Evolutionary conservation across 2,329 filamentous ascomycete genomes (phyloP).

Genomic region (Aspergillus luchuensis): DNA sequence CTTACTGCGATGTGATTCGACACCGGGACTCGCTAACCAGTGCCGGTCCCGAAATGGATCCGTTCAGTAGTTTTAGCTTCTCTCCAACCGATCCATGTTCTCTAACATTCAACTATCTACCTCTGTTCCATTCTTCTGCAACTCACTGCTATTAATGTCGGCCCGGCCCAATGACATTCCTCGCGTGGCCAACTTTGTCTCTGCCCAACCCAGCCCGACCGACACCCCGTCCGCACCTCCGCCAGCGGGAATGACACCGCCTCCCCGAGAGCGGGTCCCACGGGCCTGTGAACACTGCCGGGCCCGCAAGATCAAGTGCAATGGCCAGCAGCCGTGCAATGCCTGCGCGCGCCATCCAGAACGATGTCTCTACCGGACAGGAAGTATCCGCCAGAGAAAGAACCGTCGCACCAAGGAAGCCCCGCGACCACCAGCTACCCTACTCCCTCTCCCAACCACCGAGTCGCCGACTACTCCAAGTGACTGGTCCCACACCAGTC

Average conservation of each 20-base stretch:
- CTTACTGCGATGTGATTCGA: too few relatives aligned
- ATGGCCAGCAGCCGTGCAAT: slow-evolving; percentile 16
- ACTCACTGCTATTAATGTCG: background rate
- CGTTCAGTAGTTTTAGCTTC: too few relatives aligned
- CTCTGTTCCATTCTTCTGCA: background rate
- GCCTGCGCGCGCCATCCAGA: slow-evolving; percentile 12
- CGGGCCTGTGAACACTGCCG: slow-evolving; percentile 20
- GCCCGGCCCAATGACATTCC: background rate
- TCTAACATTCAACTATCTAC: background rate
- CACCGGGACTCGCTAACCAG: too few relatives aligned
- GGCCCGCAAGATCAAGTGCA: slow-evolving; percentile 18
- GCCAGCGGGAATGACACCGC: background rate
- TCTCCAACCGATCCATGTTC: background rate
- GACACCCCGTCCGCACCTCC: background rate
- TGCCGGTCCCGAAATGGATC: too few relatives aligned
- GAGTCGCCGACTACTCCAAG: background rate
- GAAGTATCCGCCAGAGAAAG: slow-evolving; percentile 13
- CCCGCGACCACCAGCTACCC: slow-evolving; percentile 1
- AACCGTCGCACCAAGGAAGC: slow-evolving; percentile 11
- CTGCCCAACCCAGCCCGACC: background rate
- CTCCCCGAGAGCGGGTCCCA: slow-evolving; percentile 14
- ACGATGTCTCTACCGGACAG: slow-evolving; percentile 15
- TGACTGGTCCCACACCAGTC: slow-evolving; percentile 1
- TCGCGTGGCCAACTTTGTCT: background rate
- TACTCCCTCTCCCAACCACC: slow-evolving; percentile 14